A percentile compares a stretch with the other conserved stretches of the same genome.
Conservation (phyloP, 306 rosid genomes). For the Canavalia ensiformis region DNA sequence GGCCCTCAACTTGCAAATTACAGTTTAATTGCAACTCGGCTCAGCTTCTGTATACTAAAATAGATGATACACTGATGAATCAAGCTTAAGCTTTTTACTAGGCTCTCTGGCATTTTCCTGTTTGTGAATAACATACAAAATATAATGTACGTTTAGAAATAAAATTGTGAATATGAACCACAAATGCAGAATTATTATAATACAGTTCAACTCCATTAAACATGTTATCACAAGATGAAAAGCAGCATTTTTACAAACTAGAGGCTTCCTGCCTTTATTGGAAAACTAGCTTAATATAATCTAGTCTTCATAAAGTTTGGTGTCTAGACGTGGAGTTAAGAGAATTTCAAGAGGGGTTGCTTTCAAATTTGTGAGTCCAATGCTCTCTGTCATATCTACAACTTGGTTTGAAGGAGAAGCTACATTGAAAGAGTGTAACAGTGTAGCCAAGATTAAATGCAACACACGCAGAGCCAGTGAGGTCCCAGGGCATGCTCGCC, state of each 20-base stretch:
- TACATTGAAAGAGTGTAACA: slow-evolving; percentile 47
- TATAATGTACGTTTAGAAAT: neutral
- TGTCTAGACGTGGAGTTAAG: slow-evolving; percentile 46
- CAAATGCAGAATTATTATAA: neutral
- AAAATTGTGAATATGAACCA: neutral
- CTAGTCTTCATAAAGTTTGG: slow-evolving; percentile 41
- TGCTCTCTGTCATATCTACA: slow-evolving; percentile 61
- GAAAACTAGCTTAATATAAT: slow-evolving; percentile 3
- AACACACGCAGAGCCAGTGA: slow-evolving; percentile 51
- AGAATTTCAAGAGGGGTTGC: slow-evolving; percentile 53
- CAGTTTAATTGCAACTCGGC: neutral
- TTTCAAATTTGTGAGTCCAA: slow-evolving; percentile 56
- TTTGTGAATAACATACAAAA: neutral
- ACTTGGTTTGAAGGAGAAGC: slow-evolving; percentile 47
- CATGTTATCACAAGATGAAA: neutral
- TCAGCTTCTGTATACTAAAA: neutral
- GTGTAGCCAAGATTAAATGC: slow-evolving; percentile 51
- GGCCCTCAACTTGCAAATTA: neutral
- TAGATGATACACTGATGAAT: neutral
- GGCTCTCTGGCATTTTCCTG: neutral
- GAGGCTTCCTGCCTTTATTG: slow-evolving; percentile 4
- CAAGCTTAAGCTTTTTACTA: neutral
- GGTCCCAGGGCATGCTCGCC: slow-evolving; percentile 55
- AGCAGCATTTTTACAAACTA: neutral
- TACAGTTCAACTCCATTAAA: neutral